Evolutionary conservation across 139 green algal species (phyloP).

Genomic region (Diplosphaera chodatii): DNA sequence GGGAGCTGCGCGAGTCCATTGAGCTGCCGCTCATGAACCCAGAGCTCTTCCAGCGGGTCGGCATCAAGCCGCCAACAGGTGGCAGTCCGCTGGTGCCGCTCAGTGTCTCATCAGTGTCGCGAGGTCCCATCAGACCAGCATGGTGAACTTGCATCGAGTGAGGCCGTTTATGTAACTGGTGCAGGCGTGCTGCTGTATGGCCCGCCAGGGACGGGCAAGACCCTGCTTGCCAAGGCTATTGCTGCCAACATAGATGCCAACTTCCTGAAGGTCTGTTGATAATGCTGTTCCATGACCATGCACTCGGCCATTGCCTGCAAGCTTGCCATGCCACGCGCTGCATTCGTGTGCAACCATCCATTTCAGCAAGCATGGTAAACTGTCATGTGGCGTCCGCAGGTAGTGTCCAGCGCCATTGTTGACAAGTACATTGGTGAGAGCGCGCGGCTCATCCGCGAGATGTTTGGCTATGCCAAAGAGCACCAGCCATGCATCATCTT

Average conservation of each 20-base stretch:
- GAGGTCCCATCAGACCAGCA: too few relatives aligned
- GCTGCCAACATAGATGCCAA: slow-evolving; percentile 93
- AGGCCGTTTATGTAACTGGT: too few relatives aligned
- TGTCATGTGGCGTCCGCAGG: slow-evolving; percentile 47
- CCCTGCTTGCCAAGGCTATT: slow-evolving; percentile 91
- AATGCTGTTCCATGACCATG: too few relatives aligned
- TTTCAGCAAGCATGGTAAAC: too few relatives aligned
- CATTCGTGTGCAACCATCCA: too few relatives aligned
- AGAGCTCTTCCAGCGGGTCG: slow-evolving; percentile 95
- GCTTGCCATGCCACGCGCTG: too few relatives aligned
- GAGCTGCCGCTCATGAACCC: slow-evolving; percentile 99
- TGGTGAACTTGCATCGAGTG: too few relatives aligned
- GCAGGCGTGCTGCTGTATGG: slow-evolving; percentile 78
- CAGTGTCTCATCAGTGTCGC: too few relatives aligned
- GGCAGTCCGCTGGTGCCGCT: too few relatives aligned
- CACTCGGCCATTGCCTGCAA: too few relatives aligned
- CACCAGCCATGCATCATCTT: slow-evolving; percentile 99
- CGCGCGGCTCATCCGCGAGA: slow-evolving; percentile 94
- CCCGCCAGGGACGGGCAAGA: slow-evolving; percentile 86
- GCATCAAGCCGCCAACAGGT: slow-evolving; percentile 95
- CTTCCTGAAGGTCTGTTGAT: slow-evolving; percentile 94
- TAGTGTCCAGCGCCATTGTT: slow-evolving; percentile 93
- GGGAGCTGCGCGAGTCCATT: slow-evolving; percentile 91
- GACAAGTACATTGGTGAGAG: slow-evolving; percentile 99
- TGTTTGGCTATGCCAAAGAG: slow-evolving; percentile 95